phyloP scores from a whole-genome alignment of 2,329 filamentous ascomycete genomes.

The Orbilia javanica region DNA sequence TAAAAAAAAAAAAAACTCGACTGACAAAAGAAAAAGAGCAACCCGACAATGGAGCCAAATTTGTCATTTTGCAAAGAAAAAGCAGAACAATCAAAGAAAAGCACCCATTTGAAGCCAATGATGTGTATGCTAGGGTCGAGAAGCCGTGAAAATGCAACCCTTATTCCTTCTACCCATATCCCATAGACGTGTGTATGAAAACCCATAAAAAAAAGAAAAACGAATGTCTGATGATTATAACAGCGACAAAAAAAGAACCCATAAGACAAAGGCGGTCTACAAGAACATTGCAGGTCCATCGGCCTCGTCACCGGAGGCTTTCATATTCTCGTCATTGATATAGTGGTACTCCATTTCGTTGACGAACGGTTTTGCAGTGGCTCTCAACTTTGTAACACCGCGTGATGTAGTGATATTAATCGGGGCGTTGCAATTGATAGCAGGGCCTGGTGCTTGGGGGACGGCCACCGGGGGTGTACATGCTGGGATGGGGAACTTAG shows the following conservation, averaged over 20 bases:
- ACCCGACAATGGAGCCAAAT: constrained; percentile 14
- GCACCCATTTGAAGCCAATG: background rate
- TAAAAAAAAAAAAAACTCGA: background rate
- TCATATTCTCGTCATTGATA: constrained; percentile 53
- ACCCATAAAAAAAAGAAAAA: constrained; percentile 28
- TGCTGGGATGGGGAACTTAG: constrained; percentile 18
- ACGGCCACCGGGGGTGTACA: background rate
- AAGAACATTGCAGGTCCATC: constrained; percentile 42
- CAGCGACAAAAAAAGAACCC: background rate
- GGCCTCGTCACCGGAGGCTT: constrained; percentile 12
- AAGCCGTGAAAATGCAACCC: constrained; percentile 33
- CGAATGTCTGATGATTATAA: constrained; percentile 45
- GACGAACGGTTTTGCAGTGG: constrained; percentile 53
- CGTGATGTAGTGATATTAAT: constrained; percentile 15
- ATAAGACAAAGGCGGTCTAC: constrained; percentile 30
- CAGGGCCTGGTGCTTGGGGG: background rate
- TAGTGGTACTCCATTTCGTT: constrained; percentile 46
- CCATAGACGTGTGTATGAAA: constrained; percentile 25
- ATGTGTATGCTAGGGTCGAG: background rate
- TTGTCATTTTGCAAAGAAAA: constrained; percentile 17
- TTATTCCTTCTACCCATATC: constrained; percentile 37
- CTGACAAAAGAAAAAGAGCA: background rate
- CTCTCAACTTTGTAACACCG: constrained; percentile 44
- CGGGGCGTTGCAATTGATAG: constrained; percentile 3
- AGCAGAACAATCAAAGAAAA: constrained; percentile 11